Base-by-base conservation (phyloP, 305 asterid species). In the Fraxinus latifolia region DNA sequence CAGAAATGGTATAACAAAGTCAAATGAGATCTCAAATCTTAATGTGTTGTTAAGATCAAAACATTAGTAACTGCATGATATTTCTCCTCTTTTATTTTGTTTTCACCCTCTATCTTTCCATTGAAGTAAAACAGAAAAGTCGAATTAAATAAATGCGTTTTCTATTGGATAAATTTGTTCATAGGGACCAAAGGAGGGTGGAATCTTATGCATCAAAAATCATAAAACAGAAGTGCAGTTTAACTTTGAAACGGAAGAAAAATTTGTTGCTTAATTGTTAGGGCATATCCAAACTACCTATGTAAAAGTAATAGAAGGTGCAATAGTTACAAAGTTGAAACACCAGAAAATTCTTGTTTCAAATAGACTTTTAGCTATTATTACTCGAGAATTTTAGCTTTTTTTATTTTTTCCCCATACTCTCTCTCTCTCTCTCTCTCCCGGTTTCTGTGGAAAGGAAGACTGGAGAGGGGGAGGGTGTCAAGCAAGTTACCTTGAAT, bases 401-500 rank as follows among this genome's bases (percentile, higher is more conserved):
- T 15, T 4, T 50, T 50, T 14, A 15, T 4, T 15, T 50, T 47
- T 39, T 42, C 0, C n/a, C 58, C 58, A 47, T 15, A 11, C 55
- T 0, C 55, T 12, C n/a, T 12, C 12, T 37, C 44, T 2, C 50
- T 8, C 3, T 0, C 53, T 11, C 53, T 42, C 53, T 42, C 53
- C 53, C 15, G 11, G 17, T 44, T 44, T 44, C 17, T 44, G 62
- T n/a, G 25, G 65, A 5, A 53, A 6, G 65, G 65, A 15, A 50
- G 60, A 50, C 60, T 15, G 21, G 11, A 17, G 65, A 55, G 25
- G 65, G 65, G 65, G 65, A 62, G 29, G 77, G n/a, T 39, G 42
- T 39, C 47, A 77, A 82, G 8, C 29, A 67, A 71, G 75, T 84
- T 87, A 93, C 99, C 99, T 94, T 95, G 79, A 95, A 94, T 80